These are phyloP conservation scores for Coemansia sp. DNA, from an alignment of 192 early-diverging fungal species.

Conservation along the genomic window DNA sequence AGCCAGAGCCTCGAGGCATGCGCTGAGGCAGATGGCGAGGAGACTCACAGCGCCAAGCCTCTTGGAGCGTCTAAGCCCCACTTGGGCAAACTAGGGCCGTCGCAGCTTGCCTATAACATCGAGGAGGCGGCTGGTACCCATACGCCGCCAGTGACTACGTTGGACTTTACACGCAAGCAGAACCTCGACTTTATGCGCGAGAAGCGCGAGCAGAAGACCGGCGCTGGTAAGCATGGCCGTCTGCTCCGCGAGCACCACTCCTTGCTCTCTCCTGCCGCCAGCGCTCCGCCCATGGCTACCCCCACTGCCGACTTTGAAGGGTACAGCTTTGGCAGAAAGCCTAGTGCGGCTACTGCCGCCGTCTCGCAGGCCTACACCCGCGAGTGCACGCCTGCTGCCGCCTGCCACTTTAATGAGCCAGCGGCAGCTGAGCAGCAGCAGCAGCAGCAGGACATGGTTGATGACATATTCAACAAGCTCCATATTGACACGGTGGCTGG, in stretches of 20 bases:
- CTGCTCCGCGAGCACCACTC: conserved; percentile 26
- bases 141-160: conserved; percentile 44
- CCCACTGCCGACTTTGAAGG: background rate
- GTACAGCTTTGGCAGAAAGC: background rate
- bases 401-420: background rate
- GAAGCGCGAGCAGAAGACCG: conserved; percentile 38
- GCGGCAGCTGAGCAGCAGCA: background rate
- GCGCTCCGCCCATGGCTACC: conserved; percentile 1
- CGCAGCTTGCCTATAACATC: conserved; percentile 44
- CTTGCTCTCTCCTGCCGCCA: background rate
- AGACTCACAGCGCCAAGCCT: background rate
- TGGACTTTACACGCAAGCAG: conserved; percentile 52
- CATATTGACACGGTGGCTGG: conserved; percentile 10
- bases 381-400: conserved; percentile 1
- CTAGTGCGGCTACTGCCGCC: background rate
- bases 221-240: conserved; percentile 39
- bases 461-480: conserved; percentile 9
- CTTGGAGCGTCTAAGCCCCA: background rate
- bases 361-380: background rate
- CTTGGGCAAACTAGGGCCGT: conserved; percentile 27
- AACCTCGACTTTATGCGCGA: conserved; percentile 43
- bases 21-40: conserved; percentile 14
- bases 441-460: conserved; percentile 3
- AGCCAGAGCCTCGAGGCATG: conserved; percentile 14
- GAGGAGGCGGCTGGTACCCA: conserved; percentile 46